Base-by-base conservation (phyloP, 352 stramenopile species). In the Pythium diclinum region DNA sequence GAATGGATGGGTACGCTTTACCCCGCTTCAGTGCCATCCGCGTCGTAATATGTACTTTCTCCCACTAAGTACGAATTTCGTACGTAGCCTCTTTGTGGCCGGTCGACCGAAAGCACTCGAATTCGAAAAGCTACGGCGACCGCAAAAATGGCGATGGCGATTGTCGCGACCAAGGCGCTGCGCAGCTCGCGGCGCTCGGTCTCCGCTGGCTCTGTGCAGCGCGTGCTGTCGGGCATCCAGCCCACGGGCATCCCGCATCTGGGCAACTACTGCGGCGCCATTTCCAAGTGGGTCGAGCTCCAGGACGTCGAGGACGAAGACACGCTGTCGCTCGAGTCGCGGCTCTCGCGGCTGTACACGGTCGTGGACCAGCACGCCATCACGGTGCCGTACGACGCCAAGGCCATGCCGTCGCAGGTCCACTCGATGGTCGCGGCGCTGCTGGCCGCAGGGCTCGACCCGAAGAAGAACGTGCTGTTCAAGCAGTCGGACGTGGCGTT, bases 291-390 rank as follows among this genome's bases (percentile, higher is more conserved):
- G 97, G 95, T 99, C 13, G 80, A 92, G 28, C 89, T 99, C 55
- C 97, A 99, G 69, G 81, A 89, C n/a, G 34, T 60, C 21, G 32
- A 56, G 52, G 7, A 51, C 46, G 40, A 69, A 14, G 44, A 67
- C 32, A 63, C 60, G 32, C 61, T 44, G 21, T 46, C 67, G 44
- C 61, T 71, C 2, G 6, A 65, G 42, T 57, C 64, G 30, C 49
- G 63, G 54, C 46, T 11, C 65, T 73, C 62, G 23, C 72, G 71
- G 52, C 62, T 88, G 38, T 88, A 83, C 70, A 85, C 86, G 36
- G 95, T 99, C 7, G 97, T 99, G 34, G 96, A 99, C 79, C 84
- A 99, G 58, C 98, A 99, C 75, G 96, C 98, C 16, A 97, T 99
- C 70, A 99, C 98, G 1, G 91, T 99, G 56, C 94, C 94, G 21